Evolutionary conservation across 345 rosid genomes (phyloP), one percentile per base, ranked within the genome.

Genomic region (Eucalyptus curtisii): DNA sequence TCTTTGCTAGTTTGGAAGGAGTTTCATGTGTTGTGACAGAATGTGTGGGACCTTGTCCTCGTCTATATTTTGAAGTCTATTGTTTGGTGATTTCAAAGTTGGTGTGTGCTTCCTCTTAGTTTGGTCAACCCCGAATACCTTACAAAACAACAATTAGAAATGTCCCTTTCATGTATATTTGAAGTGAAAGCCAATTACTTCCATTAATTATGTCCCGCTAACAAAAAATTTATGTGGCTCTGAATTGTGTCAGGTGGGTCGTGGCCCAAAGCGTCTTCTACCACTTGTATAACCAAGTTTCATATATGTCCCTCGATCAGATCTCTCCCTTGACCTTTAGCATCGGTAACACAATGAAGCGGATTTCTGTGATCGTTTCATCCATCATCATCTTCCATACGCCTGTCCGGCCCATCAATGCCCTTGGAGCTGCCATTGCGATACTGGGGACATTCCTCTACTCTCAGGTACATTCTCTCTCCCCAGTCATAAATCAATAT

Each of bases 311-410:
- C 13, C 92, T 93, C 12, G 95, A 93, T 86, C 92, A 93, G 87
- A 93, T 92, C 44, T 92, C 94, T 68, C 95, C 94, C 33, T 87
- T 93, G 89, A 93, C 95, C 42, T 93, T 93, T 86, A 93, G 95
- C 90, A 90, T 93, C 1, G 95, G 95, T 48, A 93, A 93, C 89
- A 93, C 95, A 10, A 93, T 93, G 95, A 93, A 93, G 90, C 87
- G 94, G 86, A 91, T 93, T 30, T 93, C 92, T 0, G 95, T 93
- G 53, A 92, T 93, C 4, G 91, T 93, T 47, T 89, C 95, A 22
- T 93, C 95, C 87, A 92, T 92, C 86, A 93, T 93, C 64, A 92
- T 93, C 89, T 93, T 92, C 92, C 93, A 89, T 91, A 92, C 95
- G 10, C 95, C 94, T 14, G 86, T 93, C 88, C 95, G 80, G 89